Evolutionary conservation across 306 rosid genomes (phyloP).

Genomic region (Vigna trinervia): DNA sequence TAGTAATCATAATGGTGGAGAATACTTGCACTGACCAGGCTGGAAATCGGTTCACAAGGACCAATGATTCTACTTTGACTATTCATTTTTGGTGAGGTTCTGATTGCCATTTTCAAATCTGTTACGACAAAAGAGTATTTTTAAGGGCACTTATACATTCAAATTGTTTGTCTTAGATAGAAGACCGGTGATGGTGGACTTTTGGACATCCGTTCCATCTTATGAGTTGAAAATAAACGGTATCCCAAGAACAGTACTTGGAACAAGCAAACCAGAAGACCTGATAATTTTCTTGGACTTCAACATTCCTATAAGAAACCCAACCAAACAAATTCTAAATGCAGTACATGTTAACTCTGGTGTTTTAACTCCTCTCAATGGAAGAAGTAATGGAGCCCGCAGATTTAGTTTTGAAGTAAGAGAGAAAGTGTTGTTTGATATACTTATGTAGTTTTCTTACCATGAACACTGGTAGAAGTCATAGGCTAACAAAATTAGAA

Average conservation of each 20-base stretch:
- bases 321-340: conserved; percentile 54
- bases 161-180: conserved; percentile 56
- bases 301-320: conserved; percentile 60
- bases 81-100: conserved; percentile 61
- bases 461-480: neutral
- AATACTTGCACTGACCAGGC: conserved; percentile 64
- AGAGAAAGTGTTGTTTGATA: neutral
- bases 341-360: conserved; percentile 36
- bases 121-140: neutral
- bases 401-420: conserved; percentile 64
- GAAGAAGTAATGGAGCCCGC: conserved; percentile 51
- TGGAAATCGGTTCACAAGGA: conserved; percentile 59
- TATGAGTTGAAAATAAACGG: conserved; percentile 61
- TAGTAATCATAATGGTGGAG: conserved; percentile 48
- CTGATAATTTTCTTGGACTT: conserved; percentile 65
- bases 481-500: neutral
- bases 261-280: conserved; percentile 65
- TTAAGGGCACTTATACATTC: conserved; percentile 26
- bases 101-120: conserved; percentile 17
- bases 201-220: conserved; percentile 75
- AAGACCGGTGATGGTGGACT: conserved; percentile 66
- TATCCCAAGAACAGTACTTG: conserved; percentile 66
- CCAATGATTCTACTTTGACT: conserved; percentile 57
- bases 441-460: neutral
- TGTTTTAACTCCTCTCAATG: conserved; percentile 44